Evolutionary conservation across 1,139 yeast genomes (phyloP).

Genomic region (Taphrina flavorubra): DNA sequence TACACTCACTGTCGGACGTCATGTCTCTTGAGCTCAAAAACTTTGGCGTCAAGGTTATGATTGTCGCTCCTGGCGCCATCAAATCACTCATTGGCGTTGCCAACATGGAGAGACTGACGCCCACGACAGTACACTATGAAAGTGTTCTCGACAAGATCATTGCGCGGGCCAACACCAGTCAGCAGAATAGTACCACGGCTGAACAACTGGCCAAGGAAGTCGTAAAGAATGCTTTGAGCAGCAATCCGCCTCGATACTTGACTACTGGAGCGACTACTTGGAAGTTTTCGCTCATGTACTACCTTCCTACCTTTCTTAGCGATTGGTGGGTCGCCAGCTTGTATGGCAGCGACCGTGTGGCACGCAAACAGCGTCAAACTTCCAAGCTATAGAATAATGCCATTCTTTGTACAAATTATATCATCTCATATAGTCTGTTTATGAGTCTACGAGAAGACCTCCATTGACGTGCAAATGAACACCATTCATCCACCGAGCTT

Average conservation of each 20-base stretch:
- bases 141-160: conserved; percentile 4
- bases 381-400: not conserved
- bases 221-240: conserved; percentile 1
- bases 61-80: conserved; percentile 5
- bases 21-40: conserved; percentile 6
- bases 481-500: conserved; percentile 2
- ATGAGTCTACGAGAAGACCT: not conserved
- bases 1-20: conserved; percentile 5
- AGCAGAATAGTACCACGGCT: not conserved
- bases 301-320: conserved; percentile 4
- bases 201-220: conserved; percentile 1
- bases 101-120: not conserved
- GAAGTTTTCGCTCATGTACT: conserved; percentile 12
- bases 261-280: conserved; percentile 6
- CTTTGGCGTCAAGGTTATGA: not conserved
- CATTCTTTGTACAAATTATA: too few species aligned
- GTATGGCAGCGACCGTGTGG: not conserved
- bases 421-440: not conserved
- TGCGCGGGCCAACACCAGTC: conserved; percentile 7
- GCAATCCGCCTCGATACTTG: not conserved
- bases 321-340: conserved; percentile 4
- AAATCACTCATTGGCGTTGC: conserved; percentile 9
- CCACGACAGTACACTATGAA: conserved; percentile 1
- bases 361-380: not conserved
- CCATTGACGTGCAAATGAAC: conserved; percentile 7